Conservation (phyloP, 164 flowering plant species). For the Stephania yunnanensis region DNA sequence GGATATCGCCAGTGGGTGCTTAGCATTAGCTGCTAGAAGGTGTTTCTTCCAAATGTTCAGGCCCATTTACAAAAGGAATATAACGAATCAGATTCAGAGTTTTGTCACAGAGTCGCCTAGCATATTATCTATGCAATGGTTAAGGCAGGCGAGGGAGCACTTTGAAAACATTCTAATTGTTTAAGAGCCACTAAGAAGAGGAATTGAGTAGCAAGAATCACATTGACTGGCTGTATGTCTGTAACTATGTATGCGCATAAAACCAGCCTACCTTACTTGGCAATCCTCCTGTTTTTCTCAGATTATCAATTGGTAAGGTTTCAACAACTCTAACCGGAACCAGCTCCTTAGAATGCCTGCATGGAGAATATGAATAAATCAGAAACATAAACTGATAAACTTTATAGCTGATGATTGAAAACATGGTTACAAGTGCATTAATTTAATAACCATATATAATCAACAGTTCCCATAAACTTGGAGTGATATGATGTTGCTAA, state of each 20-base stretch:
- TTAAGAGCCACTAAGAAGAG: no score
- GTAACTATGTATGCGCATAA: neutral
- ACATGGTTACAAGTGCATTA: neutral
- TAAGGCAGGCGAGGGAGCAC: no score
- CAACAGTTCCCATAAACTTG: conserved; percentile 75
- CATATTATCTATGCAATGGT: no score
- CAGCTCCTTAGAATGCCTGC: conserved; percentile 69
- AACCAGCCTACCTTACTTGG: conserved; percentile 53
- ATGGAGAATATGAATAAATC: conserved; percentile 11
- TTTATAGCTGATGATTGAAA: conserved; percentile 4
- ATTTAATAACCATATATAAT: conserved; percentile 65
- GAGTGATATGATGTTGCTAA: conserved; percentile 74
- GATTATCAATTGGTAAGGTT: conserved; percentile 43
- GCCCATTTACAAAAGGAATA: no score
- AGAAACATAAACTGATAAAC: conserved; percentile 9
- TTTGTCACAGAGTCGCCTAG: no score
- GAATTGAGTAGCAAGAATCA: no score
- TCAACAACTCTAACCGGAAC: conserved; percentile 75
- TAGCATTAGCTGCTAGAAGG: no score
- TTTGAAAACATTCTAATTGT: no score
- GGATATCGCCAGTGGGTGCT: no score
- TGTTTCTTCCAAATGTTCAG: no score
- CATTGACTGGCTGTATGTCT: neutral
- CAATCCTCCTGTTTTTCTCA: conserved; percentile 59
- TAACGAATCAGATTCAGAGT: no score